Evolutionary conservation across 768 basidiomycete genomes (phyloP).

Genomic region (Suillus ampliporus): DNA sequence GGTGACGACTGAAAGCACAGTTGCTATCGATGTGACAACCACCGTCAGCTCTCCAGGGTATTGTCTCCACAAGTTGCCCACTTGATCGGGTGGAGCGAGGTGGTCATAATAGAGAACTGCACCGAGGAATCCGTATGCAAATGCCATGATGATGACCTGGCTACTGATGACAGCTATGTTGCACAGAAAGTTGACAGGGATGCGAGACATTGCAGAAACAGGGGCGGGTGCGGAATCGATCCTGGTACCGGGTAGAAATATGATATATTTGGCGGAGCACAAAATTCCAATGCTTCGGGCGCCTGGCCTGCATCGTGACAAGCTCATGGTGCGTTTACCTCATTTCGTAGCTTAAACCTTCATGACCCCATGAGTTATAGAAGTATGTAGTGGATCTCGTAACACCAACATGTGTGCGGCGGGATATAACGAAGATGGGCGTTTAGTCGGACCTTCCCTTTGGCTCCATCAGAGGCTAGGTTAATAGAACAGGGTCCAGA

Average conservation of each 20-base stretch:
- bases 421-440: too few relatives aligned
- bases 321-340: too few relatives aligned
- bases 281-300: not conserved
- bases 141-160: slow-evolving; percentile 6
- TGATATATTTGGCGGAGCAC: not conserved
- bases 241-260: not conserved
- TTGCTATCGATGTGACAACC: slow-evolving; percentile 8
- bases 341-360: too few relatives aligned
- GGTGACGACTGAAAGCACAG: slow-evolving; percentile 3
- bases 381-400: too few relatives aligned
- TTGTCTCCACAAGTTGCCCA: slow-evolving; percentile 1
- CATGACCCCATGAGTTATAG: too few relatives aligned
- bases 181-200: not conserved
- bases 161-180: not conserved
- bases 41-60: slow-evolving; percentile 11
- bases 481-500: too few relatives aligned
- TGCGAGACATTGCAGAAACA: not conserved
- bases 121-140: slow-evolving; percentile 15
- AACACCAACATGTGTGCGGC: too few relatives aligned
- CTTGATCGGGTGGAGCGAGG: slow-evolving; percentile 2
- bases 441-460: too few relatives aligned
- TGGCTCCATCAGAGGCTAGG: too few relatives aligned
- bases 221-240: not conserved
- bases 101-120: slow-evolving; percentile 6
- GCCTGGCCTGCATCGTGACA: too few relatives aligned